Evolutionary conservation across 192 early-diverging fungal genomes (phyloP), one percentile per base, ranked within the genome.

Genomic region (Coemansia sp.): DNA sequence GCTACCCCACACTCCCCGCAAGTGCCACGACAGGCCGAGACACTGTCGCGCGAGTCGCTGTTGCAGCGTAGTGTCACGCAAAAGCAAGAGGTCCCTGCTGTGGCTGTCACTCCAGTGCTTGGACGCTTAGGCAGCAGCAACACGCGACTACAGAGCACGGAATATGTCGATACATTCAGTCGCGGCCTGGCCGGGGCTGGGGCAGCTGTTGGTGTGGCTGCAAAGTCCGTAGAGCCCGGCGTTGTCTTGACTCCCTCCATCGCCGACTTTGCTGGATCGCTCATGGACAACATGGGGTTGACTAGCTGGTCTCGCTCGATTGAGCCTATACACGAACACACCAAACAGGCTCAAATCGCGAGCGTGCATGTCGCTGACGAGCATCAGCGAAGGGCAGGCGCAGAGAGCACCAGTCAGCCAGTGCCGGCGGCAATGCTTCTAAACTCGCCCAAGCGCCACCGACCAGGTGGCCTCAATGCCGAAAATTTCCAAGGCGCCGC

Each of bases 251-350:
- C 67, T 37, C 36, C 77, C 17, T 73, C 77, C 0, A 46, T 67
- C 63, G 67, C 67, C 7, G 77, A 79, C n/a, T 65, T 73, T 63
- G 59, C 77, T 4, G 64, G 67, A 0, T 53, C 71, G 20, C n/a
- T 79, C 11, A 36, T 79, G 36, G 63, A 69, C 27, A 62, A 45
- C 29, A 36, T 68, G 29, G 58, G 71, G 5, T 46, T 71, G 9
- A 42, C 38, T 14, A 43, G 59, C n/a, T 53, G 67, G 32, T 41
- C 66, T 19, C n/a, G 25, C 22, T n/a, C 24, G 8, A n/a, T 62
- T 10, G 60, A 62, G 12, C 51, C 27, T 15, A 27, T 25, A n/a
- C 27, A 2, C 14, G 51, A 31, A 15, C 27, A 54, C 27, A 6
- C 2, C 12, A 14, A 17, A 24, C 51, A 31, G 14, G 15, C 51